Evolutionary conservation across 495 filamentous ascomycete genomes (phyloP).

Genomic region (Penicillium ucsense): DNA sequence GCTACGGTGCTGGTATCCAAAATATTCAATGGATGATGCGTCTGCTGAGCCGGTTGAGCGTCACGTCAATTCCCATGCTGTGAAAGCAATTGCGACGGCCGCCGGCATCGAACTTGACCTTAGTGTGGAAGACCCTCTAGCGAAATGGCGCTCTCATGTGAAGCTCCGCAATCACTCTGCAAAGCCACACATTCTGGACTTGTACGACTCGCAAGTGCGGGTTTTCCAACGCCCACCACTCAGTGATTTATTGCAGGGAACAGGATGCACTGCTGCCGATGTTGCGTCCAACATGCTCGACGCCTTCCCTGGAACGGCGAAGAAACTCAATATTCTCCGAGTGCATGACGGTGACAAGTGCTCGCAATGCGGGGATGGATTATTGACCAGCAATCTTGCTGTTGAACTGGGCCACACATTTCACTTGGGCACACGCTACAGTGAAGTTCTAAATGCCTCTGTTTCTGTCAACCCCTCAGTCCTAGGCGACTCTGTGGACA

Average conservation of each 20-base stretch:
- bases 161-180: slow-evolving; percentile 14
- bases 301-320: slow-evolving; percentile 28
- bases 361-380: slow-evolving; percentile 54
- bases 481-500: slow-evolving; percentile 9
- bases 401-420: slow-evolving; percentile 95
- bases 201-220: slow-evolving; percentile 37
- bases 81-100: slow-evolving; percentile 50
- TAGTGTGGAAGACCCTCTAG: slow-evolving; percentile 50
- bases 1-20: slow-evolving; percentile 58
- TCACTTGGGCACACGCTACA: slow-evolving; percentile 84
- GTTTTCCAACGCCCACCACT: slow-evolving; percentile 37
- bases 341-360: slow-evolving; percentile 63
- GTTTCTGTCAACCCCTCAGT: slow-evolving; percentile 34
- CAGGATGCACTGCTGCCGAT: slow-evolving; percentile 19
- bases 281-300: slow-evolving; percentile 33
- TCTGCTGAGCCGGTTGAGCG: slow-evolving; percentile 26
- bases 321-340: slow-evolving; percentile 47
- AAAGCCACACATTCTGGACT: slow-evolving; percentile 26
- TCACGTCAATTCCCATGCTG: slow-evolving; percentile 59
- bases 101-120: slow-evolving; percentile 62
- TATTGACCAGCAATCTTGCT: slow-evolving; percentile 56
- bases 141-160: slow-evolving; percentile 45
- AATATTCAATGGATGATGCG: slow-evolving; percentile 24
- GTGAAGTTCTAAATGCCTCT: slow-evolving; percentile 55
- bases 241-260: slow-evolving; percentile 26